Evolutionary conservation across 2,329 filamentous ascomycete species (phyloP).

Genomic region (Cladorrhinum sp.): DNA sequence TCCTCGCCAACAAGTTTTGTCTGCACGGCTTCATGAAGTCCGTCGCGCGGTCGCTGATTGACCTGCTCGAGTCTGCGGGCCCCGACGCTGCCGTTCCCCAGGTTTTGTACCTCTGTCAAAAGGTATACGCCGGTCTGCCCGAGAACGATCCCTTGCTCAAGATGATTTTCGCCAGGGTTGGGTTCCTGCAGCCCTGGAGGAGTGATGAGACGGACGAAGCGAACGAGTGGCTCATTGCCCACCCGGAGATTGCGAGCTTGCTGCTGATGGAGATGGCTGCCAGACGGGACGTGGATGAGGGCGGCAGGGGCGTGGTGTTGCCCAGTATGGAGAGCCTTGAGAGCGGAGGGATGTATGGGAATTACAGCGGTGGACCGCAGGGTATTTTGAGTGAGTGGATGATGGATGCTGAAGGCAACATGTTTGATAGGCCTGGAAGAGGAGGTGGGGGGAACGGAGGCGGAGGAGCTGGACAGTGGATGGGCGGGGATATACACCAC

Average conservation of each 20-base stretch:
- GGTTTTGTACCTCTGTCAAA: slow-evolving; percentile 43
- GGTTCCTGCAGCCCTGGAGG: slow-evolving; percentile 49
- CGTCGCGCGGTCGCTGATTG: slow-evolving; percentile 42
- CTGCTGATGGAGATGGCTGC: slow-evolving; percentile 47
- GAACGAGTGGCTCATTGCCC: slow-evolving; percentile 40
- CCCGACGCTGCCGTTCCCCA: slow-evolving; percentile 42
- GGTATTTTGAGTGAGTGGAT: neutral
- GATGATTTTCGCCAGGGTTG: slow-evolving; percentile 49
- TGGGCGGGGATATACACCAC: neutral
- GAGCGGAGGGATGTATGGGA: too few species aligned
- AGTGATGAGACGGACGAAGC: slow-evolving; percentile 38
- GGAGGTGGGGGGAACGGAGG: neutral
- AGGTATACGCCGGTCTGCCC: slow-evolving; percentile 43
- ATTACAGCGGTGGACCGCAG: neutral
- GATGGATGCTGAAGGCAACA: neutral
- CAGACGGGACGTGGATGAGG: slow-evolving; percentile 40
- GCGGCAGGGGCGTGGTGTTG: slow-evolving; percentile 31
- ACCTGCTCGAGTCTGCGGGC: slow-evolving; percentile 45
- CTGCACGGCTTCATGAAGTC: slow-evolving; percentile 44
- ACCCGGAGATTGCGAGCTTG: slow-evolving; percentile 46
- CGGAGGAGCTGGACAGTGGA: neutral
- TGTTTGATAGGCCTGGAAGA: neutral
- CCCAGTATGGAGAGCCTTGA: slow-evolving; percentile 42
- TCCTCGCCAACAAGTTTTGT: slow-evolving; percentile 47
- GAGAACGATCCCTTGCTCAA: slow-evolving; percentile 43